Conservation (phyloP, 2,329 filamentous ascomycete genomes). For the Emericellopsis atlantica region DNA sequence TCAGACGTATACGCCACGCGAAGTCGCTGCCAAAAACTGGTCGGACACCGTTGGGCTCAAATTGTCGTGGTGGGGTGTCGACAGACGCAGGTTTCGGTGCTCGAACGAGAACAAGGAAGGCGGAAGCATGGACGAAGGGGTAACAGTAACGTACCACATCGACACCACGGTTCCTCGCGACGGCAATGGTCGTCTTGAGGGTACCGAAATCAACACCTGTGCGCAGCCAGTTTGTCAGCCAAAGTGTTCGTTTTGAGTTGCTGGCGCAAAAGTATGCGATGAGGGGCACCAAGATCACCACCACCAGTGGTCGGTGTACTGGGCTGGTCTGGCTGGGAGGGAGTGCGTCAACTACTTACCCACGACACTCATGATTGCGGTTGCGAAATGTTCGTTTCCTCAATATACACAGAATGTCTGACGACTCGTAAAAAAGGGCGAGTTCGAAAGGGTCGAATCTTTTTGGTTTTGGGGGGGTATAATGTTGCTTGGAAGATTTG, state of each 20-base stretch:
- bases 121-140: background rate
- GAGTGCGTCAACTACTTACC: conserved; percentile 24
- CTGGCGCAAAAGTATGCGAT: background rate
- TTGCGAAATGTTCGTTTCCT: conserved; percentile 2
- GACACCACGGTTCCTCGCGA: conserved; percentile 95
- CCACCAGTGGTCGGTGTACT: background rate
- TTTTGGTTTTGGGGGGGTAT: too few relatives aligned
- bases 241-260: background rate
- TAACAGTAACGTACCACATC: conserved; percentile 71
- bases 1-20: background rate
- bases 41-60: too few relatives aligned
- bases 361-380: conserved; percentile 40
- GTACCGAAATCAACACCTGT: conserved; percentile 87
- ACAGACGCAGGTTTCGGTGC: background rate
- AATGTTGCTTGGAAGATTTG: too few relatives aligned
- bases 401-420: background rate
- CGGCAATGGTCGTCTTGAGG: conserved; percentile 92
- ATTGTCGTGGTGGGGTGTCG: too few relatives aligned
- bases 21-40: background rate
- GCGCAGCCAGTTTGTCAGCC: background rate
- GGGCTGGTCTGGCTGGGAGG: background rate
- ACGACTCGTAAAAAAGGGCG: too few relatives aligned
- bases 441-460: too few relatives aligned
- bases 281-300: conserved; percentile 2
- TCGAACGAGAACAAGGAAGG: background rate